Percentiles rank a stretch among this genome's conserved stretches.
These are phyloP conservation scores for Claviceps sp. DNA, from an alignment of 2,329 filamentous ascomycete species.

Conservation along the genomic window DNA sequence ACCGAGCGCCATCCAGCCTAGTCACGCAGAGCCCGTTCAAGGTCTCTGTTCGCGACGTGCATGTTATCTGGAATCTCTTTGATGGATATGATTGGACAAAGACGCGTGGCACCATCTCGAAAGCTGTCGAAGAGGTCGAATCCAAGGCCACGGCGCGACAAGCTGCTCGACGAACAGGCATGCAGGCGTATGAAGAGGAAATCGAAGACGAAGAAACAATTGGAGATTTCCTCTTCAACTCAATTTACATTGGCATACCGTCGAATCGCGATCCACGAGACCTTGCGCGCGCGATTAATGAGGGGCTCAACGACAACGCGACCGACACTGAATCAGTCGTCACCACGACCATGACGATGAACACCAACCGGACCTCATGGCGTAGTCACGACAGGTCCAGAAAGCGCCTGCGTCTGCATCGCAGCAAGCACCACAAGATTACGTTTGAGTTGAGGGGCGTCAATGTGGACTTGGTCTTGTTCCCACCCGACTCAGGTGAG, in stretches of 20 bases:
- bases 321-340: slow-evolving; percentile 87
- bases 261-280: slow-evolving; percentile 75
- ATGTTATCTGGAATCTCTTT: slow-evolving; percentile 94
- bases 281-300: slow-evolving; percentile 72
- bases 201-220: slow-evolving; percentile 76
- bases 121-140: slow-evolving; percentile 82
- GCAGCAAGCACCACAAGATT: slow-evolving; percentile 89
- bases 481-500: slow-evolving; percentile 63
- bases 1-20: slow-evolving; percentile 47
- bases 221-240: slow-evolving; percentile 95
- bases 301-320: slow-evolving; percentile 68
- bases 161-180: slow-evolving; percentile 37
- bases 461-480: slow-evolving; percentile 68
- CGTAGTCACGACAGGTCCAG: slow-evolving; percentile 34
- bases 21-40: slow-evolving; percentile 57
- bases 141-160: slow-evolving; percentile 65
- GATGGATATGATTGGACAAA: slow-evolving; percentile 94
- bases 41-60: slow-evolving; percentile 70
- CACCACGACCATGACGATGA: slow-evolving; percentile 54
- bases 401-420: slow-evolving; percentile 53
- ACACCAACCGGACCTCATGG: slow-evolving; percentile 36
- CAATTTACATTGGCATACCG: slow-evolving; percentile 91
- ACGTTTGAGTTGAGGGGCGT: slow-evolving; percentile 85
- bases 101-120: slow-evolving; percentile 74
- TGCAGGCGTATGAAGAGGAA: slow-evolving; percentile 50